Evolutionary conservation across 2,329 filamentous ascomycete species (phyloP).

Genomic region (Claviceps sp.): DNA sequence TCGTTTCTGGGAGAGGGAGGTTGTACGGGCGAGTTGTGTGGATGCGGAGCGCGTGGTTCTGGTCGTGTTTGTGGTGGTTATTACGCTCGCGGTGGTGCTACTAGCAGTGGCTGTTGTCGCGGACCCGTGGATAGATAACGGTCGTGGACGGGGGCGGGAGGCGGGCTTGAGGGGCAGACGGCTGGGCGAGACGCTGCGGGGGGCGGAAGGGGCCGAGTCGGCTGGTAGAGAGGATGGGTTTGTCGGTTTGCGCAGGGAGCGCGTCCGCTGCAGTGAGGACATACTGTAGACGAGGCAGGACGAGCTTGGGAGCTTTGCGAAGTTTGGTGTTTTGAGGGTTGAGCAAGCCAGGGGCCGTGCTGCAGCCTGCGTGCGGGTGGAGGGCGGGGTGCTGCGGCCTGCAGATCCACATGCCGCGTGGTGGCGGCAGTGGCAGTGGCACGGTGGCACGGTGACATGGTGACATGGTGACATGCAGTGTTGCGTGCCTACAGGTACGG

Average conservation of each 20-base stretch:
- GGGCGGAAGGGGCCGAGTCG: conserved; percentile 9
- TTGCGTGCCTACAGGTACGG: too few species aligned
- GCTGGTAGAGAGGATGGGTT: conserved; percentile 2
- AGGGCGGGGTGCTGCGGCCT: too few species aligned
- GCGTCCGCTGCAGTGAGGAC: conserved; percentile 6
- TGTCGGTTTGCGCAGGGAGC: conserved; percentile 27
- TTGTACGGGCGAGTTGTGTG: conserved; percentile 8
- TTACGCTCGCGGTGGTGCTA: conserved; percentile 1
- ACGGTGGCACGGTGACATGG: too few species aligned
- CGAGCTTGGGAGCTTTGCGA: neutral
- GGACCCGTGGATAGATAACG: conserved; percentile 13
- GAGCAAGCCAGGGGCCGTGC: too few species aligned
- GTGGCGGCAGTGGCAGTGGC: too few species aligned
- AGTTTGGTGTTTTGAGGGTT: too few species aligned
- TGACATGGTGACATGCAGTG: too few species aligned
- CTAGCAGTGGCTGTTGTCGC: conserved; percentile 8
- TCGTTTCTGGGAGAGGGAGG: conserved; percentile 10
- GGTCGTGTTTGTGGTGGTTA: neutral
- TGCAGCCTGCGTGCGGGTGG: too few species aligned
- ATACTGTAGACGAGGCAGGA: conserved; percentile 1
- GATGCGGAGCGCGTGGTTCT: conserved; percentile 7
- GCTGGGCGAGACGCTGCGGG: conserved; percentile 32
- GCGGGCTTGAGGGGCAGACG: conserved; percentile 35
- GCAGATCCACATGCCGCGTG: too few species aligned
- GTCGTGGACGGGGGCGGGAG: conserved; percentile 13